Percentiles rank a stretch among this genome's conserved stretches.
Evolutionary conservation across 169 alveolate species (phyloP).

Genomic region (Plasmodium vivax): DNA sequence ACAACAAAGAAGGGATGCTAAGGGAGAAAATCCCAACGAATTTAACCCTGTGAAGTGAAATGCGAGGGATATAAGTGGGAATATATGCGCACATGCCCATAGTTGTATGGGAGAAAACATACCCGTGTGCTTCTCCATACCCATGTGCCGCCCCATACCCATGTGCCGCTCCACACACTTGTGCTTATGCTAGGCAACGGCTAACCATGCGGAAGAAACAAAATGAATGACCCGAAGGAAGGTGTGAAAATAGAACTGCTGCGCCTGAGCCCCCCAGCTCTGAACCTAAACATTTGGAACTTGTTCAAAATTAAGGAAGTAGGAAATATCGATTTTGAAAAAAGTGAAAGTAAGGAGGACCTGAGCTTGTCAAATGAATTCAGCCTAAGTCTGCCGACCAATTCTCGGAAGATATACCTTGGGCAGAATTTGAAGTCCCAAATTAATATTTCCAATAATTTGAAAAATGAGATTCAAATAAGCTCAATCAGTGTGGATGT

Average conservation of each 20-base stretch:
- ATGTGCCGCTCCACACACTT: neutral
- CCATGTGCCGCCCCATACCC: neutral
- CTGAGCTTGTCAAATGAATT: constrained; percentile 45
- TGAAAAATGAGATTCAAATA: constrained; percentile 47
- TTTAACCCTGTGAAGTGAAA: neutral
- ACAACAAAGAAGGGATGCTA: neutral
- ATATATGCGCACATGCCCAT: neutral
- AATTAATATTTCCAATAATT: constrained; percentile 50
- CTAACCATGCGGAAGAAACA: neutral
- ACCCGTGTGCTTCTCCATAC: neutral
- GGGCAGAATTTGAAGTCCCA: constrained; percentile 49
- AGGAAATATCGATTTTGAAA: constrained; percentile 23
- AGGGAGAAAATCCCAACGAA: neutral
- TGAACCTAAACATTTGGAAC: constrained; percentile 54
- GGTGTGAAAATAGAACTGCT: constrained; percentile 55
- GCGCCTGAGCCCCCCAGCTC: constrained; percentile 39
- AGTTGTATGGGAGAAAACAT: neutral
- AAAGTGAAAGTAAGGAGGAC: constrained; percentile 7
- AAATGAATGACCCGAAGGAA: constrained; percentile 61
- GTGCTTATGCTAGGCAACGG: neutral
- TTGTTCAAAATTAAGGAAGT: constrained; percentile 41
- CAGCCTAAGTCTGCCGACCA: constrained; percentile 45
- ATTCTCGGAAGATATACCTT: constrained; percentile 41
- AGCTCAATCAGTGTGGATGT: constrained; percentile 35
- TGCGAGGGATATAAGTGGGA: neutral